These are phyloP conservation scores for Jackrogersella multiformis DNA, from an alignment of 495 filamentous ascomycete species.

Conservation along the genomic window DNA sequence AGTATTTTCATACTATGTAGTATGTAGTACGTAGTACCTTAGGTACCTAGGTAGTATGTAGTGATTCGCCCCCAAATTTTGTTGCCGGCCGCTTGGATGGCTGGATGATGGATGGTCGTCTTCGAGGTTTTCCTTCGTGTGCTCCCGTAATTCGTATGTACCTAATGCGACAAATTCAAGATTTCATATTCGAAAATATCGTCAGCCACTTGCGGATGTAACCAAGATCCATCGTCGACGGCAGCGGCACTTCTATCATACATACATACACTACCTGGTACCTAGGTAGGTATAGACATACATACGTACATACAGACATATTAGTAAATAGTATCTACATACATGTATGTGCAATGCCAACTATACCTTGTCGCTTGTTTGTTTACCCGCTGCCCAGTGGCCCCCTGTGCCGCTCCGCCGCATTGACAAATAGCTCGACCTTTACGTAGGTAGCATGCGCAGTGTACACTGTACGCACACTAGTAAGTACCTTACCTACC, in stretches of 20 bases:
- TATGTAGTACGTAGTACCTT: too few species aligned
- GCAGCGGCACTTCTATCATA: constrained; percentile 29
- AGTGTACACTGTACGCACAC: too few species aligned
- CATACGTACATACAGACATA: constrained; percentile 5
- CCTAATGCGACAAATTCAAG: constrained; percentile 20
- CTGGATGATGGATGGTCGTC: background rate
- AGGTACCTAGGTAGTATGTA: too few species aligned
- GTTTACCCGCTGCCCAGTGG: constrained; percentile 13
- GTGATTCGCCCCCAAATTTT: constrained; percentile 18
- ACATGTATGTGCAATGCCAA: too few species aligned
- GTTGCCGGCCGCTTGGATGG: background rate
- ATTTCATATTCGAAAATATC: constrained; percentile 1
- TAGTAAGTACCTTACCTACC: too few species aligned
- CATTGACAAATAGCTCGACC: constrained; percentile 26
- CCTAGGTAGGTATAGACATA: background rate
- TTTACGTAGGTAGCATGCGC: too few species aligned
- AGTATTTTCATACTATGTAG: constrained; percentile 13
- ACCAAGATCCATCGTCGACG: constrained; percentile 34
- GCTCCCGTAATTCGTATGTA: background rate
- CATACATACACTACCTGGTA: too few species aligned
- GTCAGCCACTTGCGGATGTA: constrained; percentile 39
- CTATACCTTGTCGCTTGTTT: constrained; percentile 25
- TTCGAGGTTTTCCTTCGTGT: background rate
- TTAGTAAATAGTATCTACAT: too few species aligned
- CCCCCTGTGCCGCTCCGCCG: constrained; percentile 26